Percentiles rank a stretch among this genome's conserved stretches.
Conservation (phyloP, 495 filamentous ascomycete species). For the Podospora pseudopauciseta region DNA sequence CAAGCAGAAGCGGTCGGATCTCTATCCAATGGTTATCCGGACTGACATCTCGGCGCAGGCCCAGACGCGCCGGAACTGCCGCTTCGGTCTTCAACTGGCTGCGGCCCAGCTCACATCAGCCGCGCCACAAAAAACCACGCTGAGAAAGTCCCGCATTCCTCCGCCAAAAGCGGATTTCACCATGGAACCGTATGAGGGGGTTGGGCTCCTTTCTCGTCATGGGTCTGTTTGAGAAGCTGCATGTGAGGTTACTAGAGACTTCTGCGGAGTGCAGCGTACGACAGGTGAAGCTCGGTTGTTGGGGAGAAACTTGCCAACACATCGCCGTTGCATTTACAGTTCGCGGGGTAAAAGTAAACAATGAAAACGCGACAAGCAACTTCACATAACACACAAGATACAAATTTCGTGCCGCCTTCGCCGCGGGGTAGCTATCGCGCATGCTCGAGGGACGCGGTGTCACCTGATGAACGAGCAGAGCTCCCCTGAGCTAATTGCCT, state of each 20-base stretch:
- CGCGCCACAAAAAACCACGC: slow-evolving; percentile 15
- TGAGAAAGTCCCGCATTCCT: slow-evolving; percentile 16
- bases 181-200: background rate
- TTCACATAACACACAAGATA: slow-evolving; percentile 18
- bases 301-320: background rate
- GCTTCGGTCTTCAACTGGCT: slow-evolving; percentile 12
- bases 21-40: slow-evolving; percentile 23
- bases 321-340: slow-evolving; percentile 9
- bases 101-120: slow-evolving; percentile 28
- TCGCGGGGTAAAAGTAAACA: slow-evolving; percentile 25
- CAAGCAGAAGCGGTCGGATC: slow-evolving; percentile 13
- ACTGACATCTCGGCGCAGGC: slow-evolving; percentile 14
- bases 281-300: background rate
- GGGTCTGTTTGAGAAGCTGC: slow-evolving; percentile 24
- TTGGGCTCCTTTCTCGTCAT: background rate
- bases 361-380: slow-evolving; percentile 12
- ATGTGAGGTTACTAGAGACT: slow-evolving; percentile 1
- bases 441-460: slow-evolving; percentile 15
- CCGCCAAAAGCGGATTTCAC: background rate
- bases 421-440: slow-evolving; percentile 18
- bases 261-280: background rate
- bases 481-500: background rate
- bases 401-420: slow-evolving; percentile 9
- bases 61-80: slow-evolving; percentile 22
- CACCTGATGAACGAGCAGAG: slow-evolving; percentile 16